Base-by-base conservation (phyloP, 208 protist genomes). In the Naegleria lovaniensis region DNA sequence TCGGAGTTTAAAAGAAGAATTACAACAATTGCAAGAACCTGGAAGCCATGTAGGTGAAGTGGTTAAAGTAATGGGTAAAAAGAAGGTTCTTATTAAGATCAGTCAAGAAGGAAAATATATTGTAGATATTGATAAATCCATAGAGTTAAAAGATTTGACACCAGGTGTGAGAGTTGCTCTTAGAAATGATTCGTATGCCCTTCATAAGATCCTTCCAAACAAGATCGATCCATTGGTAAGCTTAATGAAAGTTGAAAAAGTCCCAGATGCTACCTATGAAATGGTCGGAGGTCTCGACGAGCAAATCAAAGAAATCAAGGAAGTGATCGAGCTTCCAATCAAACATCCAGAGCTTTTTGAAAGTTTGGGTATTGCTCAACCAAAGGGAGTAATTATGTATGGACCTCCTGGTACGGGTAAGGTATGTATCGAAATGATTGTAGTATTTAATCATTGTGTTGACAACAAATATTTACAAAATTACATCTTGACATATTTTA, bases 341-440 rank as follows among this genome's bases (percentile, higher is more conserved):
- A 99, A 99, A 92, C 99, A 99, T 92, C 99, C 99, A n/a, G 99
- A 99, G 94, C 94, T 99, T 22, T 99, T 99, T 94, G 99, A 99
- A 92, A 95, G 97, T 25, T 96, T 99, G 29, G 99, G 99, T 92
- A 99, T 99, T 92, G 96, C 98, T 19, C 99, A 99, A 95, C 99
- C 99, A 75, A 99, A 99, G 93, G 98, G 97, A 85, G 98, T 99
- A 76, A 94, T 99, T n/a, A 94, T 99, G 29, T 99, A 99, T 92
- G 98, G 98, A 7, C 98, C 98, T 19, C 98, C 98, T 39, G 97
- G 97, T 52, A 98, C 97, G 29, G 96, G 96, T 33, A 93, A 91
- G 19, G 39, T 43, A 67, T 67, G 55, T 29, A 29, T 67, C 55
- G 13, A 15, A 58, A 58, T 58, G 15, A 5, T 58, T 67, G 55